Base-by-base conservation (phyloP, 805 yeast species). In the Phaffomyces thermotolerans region DNA sequence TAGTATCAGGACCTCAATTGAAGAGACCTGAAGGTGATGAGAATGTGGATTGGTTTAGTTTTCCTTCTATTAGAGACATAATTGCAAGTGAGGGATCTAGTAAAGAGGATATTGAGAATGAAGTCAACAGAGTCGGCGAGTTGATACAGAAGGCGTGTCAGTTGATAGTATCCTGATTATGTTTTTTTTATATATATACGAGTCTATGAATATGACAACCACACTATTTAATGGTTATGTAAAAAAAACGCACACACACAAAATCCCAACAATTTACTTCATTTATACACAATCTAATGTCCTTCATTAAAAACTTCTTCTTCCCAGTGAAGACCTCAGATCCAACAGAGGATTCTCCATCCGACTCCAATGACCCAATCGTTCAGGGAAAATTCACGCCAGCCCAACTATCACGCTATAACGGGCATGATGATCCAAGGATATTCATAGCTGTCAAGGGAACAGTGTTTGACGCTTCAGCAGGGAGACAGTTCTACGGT, bases 401-500 rank as follows among this genome's bases (percentile, higher is more conserved):
- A 24, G 61, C 68, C 44, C 75, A 86, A 2, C 68, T 91, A 23
- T 76, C 76, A 45, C 81, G 79, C 53, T 89, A 67, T 68, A 88
- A 91, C 62, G 98, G 98, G 1, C 76, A 69, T 42, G 88, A 84
- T 50, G 81, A 84, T 50, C 81, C 81, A 42, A 79, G 78, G 54
- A 87, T 91, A n/a, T 84, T 81, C 57, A 76, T 91, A 49, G 93
- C 87, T 0, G 87, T 91, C n/a, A 78, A 73, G 52, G 95, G 96
- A 1, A 81, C 73, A 23, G 95, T 91, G 3, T 91, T 75, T 56
- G 96, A 91, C 57, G 95, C 88, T 18, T 69, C 86, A 6, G 68
- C 71, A 10, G 95, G 95, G 0, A 76, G 90, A 51, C 75, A 76
- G 38, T 90, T 91, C 60, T 91, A 91, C 63, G 98, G 98, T 0